Evolutionary conservation across 768 basidiomycete species (phyloP), one percentile per base, ranked within the genome.

Genomic region (Mycena venus): DNA sequence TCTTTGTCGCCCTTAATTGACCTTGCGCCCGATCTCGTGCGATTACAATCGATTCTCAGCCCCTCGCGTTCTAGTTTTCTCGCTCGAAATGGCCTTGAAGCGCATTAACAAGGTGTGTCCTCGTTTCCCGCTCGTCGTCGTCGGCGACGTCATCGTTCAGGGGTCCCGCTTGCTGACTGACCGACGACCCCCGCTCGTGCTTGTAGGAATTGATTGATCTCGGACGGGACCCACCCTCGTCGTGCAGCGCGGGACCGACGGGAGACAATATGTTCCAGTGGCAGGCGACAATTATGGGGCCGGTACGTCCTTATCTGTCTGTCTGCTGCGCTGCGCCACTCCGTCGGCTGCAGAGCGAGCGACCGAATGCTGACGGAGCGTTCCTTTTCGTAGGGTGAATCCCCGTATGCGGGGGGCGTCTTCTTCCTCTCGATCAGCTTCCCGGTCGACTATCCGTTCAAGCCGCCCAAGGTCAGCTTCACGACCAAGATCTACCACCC

Each of bases 141-240:
- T 10, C 25, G 40, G 38, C 66, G 62, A 75, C 75, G 73, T 72
- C 68, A 42, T 63, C n/a, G n/a, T n/a, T n/a, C 69, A 80, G 77
- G 76, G 78, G 75, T 38, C 8, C 44, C 78, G 80, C 80, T 78
- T 47, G 49, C 67, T 74, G 72, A 74, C 67, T 3, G 7, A n/a
- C 44, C 70, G 58, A n/a, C n/a, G n/a, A n/a, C n/a, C 68, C 66
- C 74, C 76, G 58, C 65, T 58, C 64, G 31, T 82, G 58, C 80
- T n/a, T n/a, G n/a, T n/a, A 99, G 98, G 98, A 99, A 93, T 92
- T 99, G 90, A 90, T 95, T 85, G 98, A 99, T 89, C 97, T 99
- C 85, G 97, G 97, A 67, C 97, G 97, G 82, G 98, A 99, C 89
- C 98, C 98, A 84, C 98, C 98, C 79, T 97, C 97, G 66, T 99